phyloP scores from a whole-genome alignment of 257 asterid species.

The Phtheirospermum japonicum region DNA sequence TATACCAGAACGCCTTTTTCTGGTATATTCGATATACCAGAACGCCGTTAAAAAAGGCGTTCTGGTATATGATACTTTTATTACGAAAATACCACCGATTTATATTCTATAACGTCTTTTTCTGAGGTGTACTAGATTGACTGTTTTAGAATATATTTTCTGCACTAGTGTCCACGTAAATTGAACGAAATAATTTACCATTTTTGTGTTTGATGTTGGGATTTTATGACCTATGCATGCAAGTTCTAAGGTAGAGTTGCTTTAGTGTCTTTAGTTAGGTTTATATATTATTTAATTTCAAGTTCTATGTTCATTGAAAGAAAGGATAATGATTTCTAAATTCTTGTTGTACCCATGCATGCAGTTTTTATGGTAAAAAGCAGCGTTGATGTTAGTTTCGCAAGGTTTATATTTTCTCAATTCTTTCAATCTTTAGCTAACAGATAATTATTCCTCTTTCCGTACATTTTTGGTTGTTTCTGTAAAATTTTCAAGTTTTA shows the following conservation, averaged over 20 bases:
- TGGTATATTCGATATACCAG: no score
- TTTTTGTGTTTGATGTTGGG: conserved; percentile 21
- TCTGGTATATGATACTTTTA: no score
- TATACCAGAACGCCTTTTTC: no score
- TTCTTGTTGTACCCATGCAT: conserved; percentile 13
- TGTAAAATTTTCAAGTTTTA: conserved; percentile 53
- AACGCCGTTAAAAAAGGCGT: no score
- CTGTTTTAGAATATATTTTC: no score
- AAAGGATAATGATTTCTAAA: background rate
- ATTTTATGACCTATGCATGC: conserved; percentile 15
- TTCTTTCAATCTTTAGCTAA: conserved; percentile 17
- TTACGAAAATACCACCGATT: no score
- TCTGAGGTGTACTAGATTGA: no score
- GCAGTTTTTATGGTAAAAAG: conserved; percentile 4
- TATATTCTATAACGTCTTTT: no score
- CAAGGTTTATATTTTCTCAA: conserved; percentile 10
- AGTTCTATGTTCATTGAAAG: conserved; percentile 1
- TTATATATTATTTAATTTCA: conserved; percentile 5
- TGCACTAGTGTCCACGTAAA: conserved; percentile 13
- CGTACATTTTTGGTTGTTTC: conserved; percentile 29
- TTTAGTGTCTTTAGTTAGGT: conserved; percentile 12
- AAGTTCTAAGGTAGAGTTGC: background rate
- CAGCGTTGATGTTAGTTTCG: conserved; percentile 12
- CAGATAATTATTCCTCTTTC: conserved; percentile 10
- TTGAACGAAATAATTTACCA: conserved; percentile 2